Evolutionary conservation across 2,329 filamentous ascomycete species (phyloP), one percentile per base, ranked within the genome.

Genomic region (Botryosphaeria dothidea): DNA sequence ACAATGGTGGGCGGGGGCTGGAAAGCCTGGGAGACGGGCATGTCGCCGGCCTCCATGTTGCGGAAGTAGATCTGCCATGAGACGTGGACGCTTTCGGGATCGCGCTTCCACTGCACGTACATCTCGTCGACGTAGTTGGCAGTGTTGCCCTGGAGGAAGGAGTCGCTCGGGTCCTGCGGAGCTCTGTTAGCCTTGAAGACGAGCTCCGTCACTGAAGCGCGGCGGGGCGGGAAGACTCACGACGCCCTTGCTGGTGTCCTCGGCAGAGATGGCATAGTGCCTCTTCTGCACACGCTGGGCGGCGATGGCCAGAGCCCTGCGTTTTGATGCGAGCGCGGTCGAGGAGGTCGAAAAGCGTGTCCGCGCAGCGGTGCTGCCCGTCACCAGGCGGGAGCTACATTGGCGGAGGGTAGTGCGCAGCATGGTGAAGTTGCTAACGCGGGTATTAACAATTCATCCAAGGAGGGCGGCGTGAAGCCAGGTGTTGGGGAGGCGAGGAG

Each of bases 51-150:
- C 84, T 99, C 95, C 91, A 99, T 97, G 83, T 99, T 99, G 83
- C 90, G 92, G 87, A 99, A 99, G 86, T 99, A 99, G 77, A 96
- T 90, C 83, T 97, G 94, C 95, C 95, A 99, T 78, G 95, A 99
- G 73, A 97, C 86, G 81, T 99, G 95, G 66, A 99, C 95, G 76
- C 92, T 97, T 73, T 88, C 86, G 61, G 95, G 93, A 73, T 99
- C 93, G 69, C 91, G 85, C 82, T 94, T 97, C 95, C 95, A 99
- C 78, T 93, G 89, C 83, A 97, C 84, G 82, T 99, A 99, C 95
- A 99, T 99, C 84, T 97, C 95, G 80, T 99, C 95, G 78, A 99
- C 92, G 83, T 99, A 99, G 84, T 96, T 97, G 81, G 95, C 95
- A 67, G 94, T 95, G 84, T 92, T 98, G 71, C 95, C 95, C 69